Base-by-base conservation (phyloP, 2,329 filamentous ascomycete species). In the Paecilomyces formosus region DNA sequence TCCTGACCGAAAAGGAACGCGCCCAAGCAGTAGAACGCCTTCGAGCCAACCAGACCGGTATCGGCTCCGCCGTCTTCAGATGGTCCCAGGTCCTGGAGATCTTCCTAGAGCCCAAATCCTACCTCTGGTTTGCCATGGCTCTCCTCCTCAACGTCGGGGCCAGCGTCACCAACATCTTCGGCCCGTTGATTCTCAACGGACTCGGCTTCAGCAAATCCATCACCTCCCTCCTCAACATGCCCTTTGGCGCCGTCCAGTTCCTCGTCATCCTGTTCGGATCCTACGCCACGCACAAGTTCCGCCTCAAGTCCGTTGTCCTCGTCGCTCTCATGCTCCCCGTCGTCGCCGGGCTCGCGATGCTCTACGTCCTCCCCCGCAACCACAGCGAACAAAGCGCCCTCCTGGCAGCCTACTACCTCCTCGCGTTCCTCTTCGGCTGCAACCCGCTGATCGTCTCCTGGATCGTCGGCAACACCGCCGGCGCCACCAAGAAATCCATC, bases 401-500 rank as follows among this genome's bases (percentile, higher is more conserved):
- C 1, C 75, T 89, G 2, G 80, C 77, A 0, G 85, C 81, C 0
- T 88, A 88, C 69, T 88, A 88, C 63, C 75, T 88, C 1, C 78
- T 88, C 0, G 82, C 85, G 0, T 88, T 88, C 68, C 74, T 88
- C 8, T 89, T 85, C 61, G 85, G 84, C 1, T 83, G 81, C 1
- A 88, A 87, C 64, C 86, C 86, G 0, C 74, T 89, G 9, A 82
- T 88, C 26, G 82, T 88, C 0, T 81, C 83, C 0, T 90, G 87
- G 87, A 85, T 88, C 58, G 80, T 88, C 5, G 84, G 82, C 7
- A 89, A 89, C 68, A 88, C 85, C 0, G 87, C 79, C 0, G 87
- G 87, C 6, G 83, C 81, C 15, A 88, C 86, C 2, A 88, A 89
- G 72, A 87, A 86, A 66, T 85, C 84, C 0, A 78, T 83, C 54